Conservation (phyloP, 75 land plant species). For the Azolla pinnata region DNA sequence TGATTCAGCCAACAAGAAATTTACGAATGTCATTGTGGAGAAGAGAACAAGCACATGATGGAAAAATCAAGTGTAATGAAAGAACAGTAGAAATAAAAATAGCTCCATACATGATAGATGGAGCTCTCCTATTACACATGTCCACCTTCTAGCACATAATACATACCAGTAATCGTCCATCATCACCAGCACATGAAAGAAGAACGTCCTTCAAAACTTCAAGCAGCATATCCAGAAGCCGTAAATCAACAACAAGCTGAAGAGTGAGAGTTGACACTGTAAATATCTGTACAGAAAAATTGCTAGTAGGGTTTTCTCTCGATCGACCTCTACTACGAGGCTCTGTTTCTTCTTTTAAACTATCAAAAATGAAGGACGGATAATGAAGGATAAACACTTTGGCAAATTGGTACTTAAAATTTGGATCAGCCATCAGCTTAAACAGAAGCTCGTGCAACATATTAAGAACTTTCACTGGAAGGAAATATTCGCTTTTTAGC, state of each 20-base stretch:
- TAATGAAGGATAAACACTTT: conserved; percentile 53
- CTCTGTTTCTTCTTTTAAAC: conserved; percentile 25
- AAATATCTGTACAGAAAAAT: conserved; percentile 89
- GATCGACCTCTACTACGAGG: conserved; percentile 5
- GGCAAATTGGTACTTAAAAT: conserved; percentile 77
- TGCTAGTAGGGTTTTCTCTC: conserved; percentile 45
- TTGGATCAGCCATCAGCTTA: conserved; percentile 76
- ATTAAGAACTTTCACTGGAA: conserved; percentile 29
- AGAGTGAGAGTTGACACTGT: conserved; percentile 85
- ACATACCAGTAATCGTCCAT: conserved; percentile 62
- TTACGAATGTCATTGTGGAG: too few species aligned
- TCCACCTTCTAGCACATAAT: background rate
- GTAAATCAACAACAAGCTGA: conserved; percentile 61
- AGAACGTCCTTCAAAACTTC: conserved; percentile 59
- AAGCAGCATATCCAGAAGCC: conserved; percentile 55
- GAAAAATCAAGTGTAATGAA: too few species aligned
- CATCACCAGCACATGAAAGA: conserved; percentile 53
- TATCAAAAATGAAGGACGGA: conserved; percentile 45
- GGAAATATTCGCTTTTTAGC: conserved; percentile 58
- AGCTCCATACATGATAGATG: too few species aligned
- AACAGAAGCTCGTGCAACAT: conserved; percentile 77
- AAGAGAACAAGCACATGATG: too few species aligned
- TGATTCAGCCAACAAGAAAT: too few species aligned
- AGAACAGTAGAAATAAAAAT: too few species aligned
- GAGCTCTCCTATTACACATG: too few species aligned